Evolutionary conservation across 768 basidiomycete genomes (phyloP), one percentile per base, ranked within the genome.

Genomic region (Mycena galericulata): DNA sequence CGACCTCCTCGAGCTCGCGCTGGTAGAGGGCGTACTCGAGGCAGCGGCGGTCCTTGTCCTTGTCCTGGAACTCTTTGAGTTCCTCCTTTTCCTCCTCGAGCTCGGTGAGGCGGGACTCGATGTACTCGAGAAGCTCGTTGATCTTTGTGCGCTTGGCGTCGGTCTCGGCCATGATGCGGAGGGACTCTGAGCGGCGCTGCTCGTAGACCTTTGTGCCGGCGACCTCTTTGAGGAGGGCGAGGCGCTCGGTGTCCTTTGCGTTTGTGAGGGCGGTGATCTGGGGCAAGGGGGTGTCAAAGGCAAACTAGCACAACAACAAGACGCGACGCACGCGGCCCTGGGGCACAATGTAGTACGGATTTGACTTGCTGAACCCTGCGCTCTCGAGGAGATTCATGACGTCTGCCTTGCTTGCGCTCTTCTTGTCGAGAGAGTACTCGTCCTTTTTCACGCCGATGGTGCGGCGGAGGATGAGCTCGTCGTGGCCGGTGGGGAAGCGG

Each of bases 361-460:
- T 99, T n/a, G 92, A 92, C 76, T 95, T 94, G 81, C 94, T 96
- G 83, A 99, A 99, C 1, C 98, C 97, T 1, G 98, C 98, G 75
- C 92, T 94, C 78, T 99, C 98, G 50, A 99, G 87, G 27, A 99
- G 84, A 75, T 95, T 97, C 95, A 98, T 97, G 22, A 99, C 95
- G 75, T 99, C 98, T 4, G 96, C 97, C 79, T 98, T 98, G 79
- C 90, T 93, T 0, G 93, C 92, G 69, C 92, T 95, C 83, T 98
- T 99, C 83, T 93, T 92, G 80, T 99, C 97, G 30, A 99, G 84
- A 70, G 93, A 94, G 81, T 99, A 99, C 82, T 99, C 98, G 76
- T 99, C 98, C 82, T 99, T 99, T 86, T 99, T 99, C 46, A 96
- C 78, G 55, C 98, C 98, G 63, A 99, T 98, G 2, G 98, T 99